phyloP scores from a whole-genome alignment of 75 land plant species.

The Pinus taeda region DNA sequence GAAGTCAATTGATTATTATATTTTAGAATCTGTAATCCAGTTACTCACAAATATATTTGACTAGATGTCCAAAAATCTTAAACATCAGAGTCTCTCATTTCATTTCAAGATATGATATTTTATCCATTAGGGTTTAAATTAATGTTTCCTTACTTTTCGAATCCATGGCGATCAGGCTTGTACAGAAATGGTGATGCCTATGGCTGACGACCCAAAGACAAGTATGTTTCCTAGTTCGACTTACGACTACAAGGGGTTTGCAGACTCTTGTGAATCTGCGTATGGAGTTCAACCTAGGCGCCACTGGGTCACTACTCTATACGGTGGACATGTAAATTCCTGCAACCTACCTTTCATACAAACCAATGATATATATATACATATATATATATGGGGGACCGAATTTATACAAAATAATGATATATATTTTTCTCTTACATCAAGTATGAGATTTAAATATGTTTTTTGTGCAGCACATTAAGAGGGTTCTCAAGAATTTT shows the following conservation, averaged over 20 bases:
- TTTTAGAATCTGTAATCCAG: too few species aligned
- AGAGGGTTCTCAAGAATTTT: conserved; percentile 4
- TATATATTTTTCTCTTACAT: too few species aligned
- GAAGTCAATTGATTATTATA: too few species aligned
- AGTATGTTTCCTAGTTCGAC: conserved; percentile 31
- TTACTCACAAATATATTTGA: too few species aligned
- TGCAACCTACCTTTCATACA: neutral
- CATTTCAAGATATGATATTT: too few species aligned
- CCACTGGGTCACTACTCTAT: conserved; percentile 33
- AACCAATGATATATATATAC: neutral
- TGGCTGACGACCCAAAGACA: conserved; percentile 28
- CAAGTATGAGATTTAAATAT: neutral
- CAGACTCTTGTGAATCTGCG: neutral
- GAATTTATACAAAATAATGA: too few species aligned
- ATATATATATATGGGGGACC: neutral
- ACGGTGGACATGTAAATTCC: conserved; percentile 42
- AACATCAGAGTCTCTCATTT: too few species aligned
- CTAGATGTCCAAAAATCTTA: too few species aligned
- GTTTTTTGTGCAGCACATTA: conserved; percentile 7
- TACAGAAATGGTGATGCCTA: conserved; percentile 52
- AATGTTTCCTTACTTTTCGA: neutral
- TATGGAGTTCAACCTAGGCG: conserved; percentile 24
- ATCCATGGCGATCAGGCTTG: conserved; percentile 23
- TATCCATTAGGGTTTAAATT: neutral
- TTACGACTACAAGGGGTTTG: conserved; percentile 10